Conservation (phyloP, 2,329 filamentous ascomycete species). For the Volutella citrinella region DNA sequence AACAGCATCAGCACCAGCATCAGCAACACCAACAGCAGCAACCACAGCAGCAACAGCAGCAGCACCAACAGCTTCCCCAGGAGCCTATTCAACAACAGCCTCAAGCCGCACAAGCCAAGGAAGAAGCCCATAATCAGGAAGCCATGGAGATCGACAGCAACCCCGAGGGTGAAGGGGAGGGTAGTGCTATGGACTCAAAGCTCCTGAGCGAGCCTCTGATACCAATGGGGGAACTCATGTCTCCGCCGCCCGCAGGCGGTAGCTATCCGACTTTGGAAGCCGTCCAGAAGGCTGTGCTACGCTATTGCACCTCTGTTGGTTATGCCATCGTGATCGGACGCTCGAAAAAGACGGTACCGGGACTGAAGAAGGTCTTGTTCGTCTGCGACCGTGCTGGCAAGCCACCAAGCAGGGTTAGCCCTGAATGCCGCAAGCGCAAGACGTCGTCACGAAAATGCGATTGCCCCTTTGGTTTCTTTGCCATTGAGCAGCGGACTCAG, state of each 20-base stretch:
- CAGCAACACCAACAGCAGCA: conserved; percentile 24
- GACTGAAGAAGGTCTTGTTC: conserved; percentile 65
- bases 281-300: conserved; percentile 60
- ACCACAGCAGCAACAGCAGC: conserved; percentile 26
- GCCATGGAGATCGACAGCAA: conserved; percentile 53
- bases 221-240: conserved; percentile 59
- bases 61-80: conserved; percentile 25
- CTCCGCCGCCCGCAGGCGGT: conserved; percentile 60
- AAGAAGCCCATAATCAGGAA: conserved; percentile 43
- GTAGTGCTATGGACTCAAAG: conserved; percentile 45
- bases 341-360: conserved; percentile 65
- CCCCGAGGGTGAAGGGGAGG: conserved; percentile 44
- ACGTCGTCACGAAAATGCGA: conserved; percentile 68
- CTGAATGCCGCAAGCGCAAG: conserved; percentile 62
- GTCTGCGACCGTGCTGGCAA: conserved; percentile 65
- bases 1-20: conserved; percentile 30
- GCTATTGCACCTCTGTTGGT: conserved; percentile 65
- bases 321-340: conserved; percentile 67
- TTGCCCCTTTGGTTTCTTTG: conserved; percentile 68
- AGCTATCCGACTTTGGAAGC: conserved; percentile 63
- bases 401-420: conserved; percentile 58
- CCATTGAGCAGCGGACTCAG: conserved; percentile 64
- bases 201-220: conserved; percentile 46
- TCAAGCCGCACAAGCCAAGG: conserved; percentile 36
- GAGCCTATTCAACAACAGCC: conserved; percentile 28